These are phyloP conservation scores for Monosporozyma yasuniensis DNA, from an alignment of 805 yeast genomes.

Conservation along the genomic window DNA sequence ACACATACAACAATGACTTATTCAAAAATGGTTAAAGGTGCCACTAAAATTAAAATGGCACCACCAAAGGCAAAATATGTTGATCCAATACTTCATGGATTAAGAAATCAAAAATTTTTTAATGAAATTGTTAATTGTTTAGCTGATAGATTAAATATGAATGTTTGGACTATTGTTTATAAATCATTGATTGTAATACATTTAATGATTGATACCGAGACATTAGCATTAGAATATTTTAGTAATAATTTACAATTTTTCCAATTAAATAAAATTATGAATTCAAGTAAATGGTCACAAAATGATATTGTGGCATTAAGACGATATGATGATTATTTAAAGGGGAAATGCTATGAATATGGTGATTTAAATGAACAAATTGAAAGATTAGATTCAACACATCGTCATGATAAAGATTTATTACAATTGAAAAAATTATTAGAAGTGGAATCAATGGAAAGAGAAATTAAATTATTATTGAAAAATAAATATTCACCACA, in stretches of 20 bases:
- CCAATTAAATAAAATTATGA: slow-evolving; percentile 28
- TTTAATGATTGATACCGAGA: slow-evolving; percentile 61
- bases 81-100: slow-evolving; percentile 68
- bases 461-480: slow-evolving; percentile 66
- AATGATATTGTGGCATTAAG: slow-evolving; percentile 49
- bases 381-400: background rate
- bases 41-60: slow-evolving; percentile 73
- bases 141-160: slow-evolving; percentile 51
- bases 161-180: slow-evolving; percentile 83
- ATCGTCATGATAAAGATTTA: background rate
- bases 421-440: slow-evolving; percentile 24
- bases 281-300: slow-evolving; percentile 25
- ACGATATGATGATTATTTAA: slow-evolving; percentile 65
- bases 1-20: no score
- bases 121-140: slow-evolving; percentile 59
- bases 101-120: slow-evolving; percentile 38
- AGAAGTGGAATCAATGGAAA: slow-evolving; percentile 74
- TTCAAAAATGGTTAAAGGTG: slow-evolving; percentile 70
- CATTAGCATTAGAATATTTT: slow-evolving; percentile 43
- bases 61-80: slow-evolving; percentile 95
- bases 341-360: slow-evolving; percentile 59
- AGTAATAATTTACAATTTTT: slow-evolving; percentile 36
- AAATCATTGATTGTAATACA: slow-evolving; percentile 80
- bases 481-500: slow-evolving; percentile 67
- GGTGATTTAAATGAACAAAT: slow-evolving; percentile 22